phyloP scores from a whole-genome alignment of 225 moss, liverwort and hornwort genomes.

The Bryum argenteum region DNA sequence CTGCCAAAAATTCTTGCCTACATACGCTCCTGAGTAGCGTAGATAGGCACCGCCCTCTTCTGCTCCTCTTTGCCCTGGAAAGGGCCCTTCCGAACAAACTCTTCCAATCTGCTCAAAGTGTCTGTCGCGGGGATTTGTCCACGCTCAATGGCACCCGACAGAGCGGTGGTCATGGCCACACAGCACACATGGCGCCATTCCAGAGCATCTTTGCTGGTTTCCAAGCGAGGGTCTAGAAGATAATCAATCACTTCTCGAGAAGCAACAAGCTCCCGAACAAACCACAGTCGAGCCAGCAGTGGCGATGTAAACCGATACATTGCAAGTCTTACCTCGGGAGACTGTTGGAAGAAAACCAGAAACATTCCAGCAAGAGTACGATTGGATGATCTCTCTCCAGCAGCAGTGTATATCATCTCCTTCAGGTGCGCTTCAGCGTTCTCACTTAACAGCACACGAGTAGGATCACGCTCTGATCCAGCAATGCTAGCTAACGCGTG shows the following conservation, averaged over 20 bases:
- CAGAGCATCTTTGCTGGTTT: slow-evolving; percentile 63
- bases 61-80: slow-evolving; percentile 50
- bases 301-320: slow-evolving; percentile 64
- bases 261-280: slow-evolving; percentile 56
- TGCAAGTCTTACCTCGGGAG: slow-evolving; percentile 63
- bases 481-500: slow-evolving; percentile 73
- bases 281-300: slow-evolving; percentile 64
- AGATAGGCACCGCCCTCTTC: slow-evolving; percentile 50
- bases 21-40: slow-evolving; percentile 69
- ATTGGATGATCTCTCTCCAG: slow-evolving; percentile 58
- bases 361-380: slow-evolving; percentile 74
- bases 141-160: slow-evolving; percentile 54
- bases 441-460: slow-evolving; percentile 63
- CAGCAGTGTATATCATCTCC: slow-evolving; percentile 68
- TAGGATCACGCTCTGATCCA: slow-evolving; percentile 67
- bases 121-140: slow-evolving; percentile 54
- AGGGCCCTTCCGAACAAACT: slow-evolving; percentile 59
- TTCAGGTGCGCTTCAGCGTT: slow-evolving; percentile 64
- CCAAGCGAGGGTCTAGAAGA: slow-evolving; percentile 61
- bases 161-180: slow-evolving; percentile 65
- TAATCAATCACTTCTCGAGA: slow-evolving; percentile 59
- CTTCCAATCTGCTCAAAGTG: slow-evolving; percentile 55
- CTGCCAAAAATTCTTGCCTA: slow-evolving; percentile 42
- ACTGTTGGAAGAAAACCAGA: slow-evolving; percentile 52
- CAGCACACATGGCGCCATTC: slow-evolving; percentile 76